Percentiles rank a stretch among this genome's conserved stretches.
Evolutionary conservation across 176 grass and related monocot species (phyloP).

Genomic region (barley (Hordeum vulgare)): MorexV3_pseudomolecules_assembly NC_058519.1:597542765-597543264

Average conservation of each 20-base stretch:
- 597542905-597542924: conserved; percentile 82
- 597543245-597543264: conserved; percentile 82
- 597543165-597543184: not conserved
- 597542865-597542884: conserved; percentile 98
- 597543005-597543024: conserved; percentile 87
- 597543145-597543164: not conserved
- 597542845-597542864: no score
- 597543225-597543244: conserved; percentile 96
- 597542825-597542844: no score
- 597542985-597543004: not conserved
- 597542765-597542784: conserved; percentile 84
- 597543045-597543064: conserved; percentile 22
- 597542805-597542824: conserved; percentile 8
- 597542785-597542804: conserved; percentile 3
- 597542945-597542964: not conserved
- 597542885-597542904: conserved; percentile 73
- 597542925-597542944: not conserved
- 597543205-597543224: conserved; percentile 85
- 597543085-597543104: conserved; percentile 38
- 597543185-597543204: conserved; percentile 86
- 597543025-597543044: conserved; percentile 84
- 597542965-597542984: not conserved
- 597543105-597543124: not conserved
- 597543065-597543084: conserved; percentile 93
- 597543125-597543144: not conserved